Base-by-base conservation (phyloP, 1,284 basidiomycete genomes). In the Coriolopsis trogii region DNA sequence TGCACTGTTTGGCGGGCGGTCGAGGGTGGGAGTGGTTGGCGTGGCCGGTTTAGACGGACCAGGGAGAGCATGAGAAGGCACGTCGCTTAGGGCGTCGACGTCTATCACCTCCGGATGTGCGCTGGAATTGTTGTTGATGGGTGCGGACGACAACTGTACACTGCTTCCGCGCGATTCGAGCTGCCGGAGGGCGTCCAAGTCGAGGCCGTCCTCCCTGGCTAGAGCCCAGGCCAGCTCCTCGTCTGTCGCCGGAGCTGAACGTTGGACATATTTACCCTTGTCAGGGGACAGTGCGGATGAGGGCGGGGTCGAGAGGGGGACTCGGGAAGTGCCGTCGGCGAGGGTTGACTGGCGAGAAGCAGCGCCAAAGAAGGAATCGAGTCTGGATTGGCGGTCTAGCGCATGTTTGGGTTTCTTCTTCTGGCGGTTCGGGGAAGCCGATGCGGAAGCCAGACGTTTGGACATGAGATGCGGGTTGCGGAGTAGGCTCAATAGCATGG, bases 291-390 rank as follows among this genome's bases (percentile, higher is more conserved):
- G 18, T 10, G 38, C 39, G 12, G 41, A 38, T 6, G 45, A 6
- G 29, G 38, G 4, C 9, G 42, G 12, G 9, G 34, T 31, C 16
- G 46, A 51, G 30, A 39, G 16, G 36, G 41, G 23, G 18, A 42
- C 37, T n/a, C 20, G 45, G 21, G 41, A 36, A 20, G 49, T 31
- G 37, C 31, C 21, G 20, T 41, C 38, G n/a, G 36, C 18, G 31
- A 41, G 36, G 28, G 51, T 45, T 34, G 48, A 33, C 21, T 33
- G 56, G 49, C 24, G 30, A 29, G 55, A 15, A 15, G 42, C 49
- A 21, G 24, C 47, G 37, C 61, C 52, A 51, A 69, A 70, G 56
- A 66, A 70, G 34, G 52, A 56, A 53, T 69, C 65, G 36, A 70
- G 62, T 29, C 62, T 65, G 30, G 60, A 56, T 49, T 70, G 69